Evolutionary conservation across 1,284 basidiomycete genomes (phyloP), one percentile per base, ranked within the genome.

Genomic region (Inonotus hispidus): DNA sequence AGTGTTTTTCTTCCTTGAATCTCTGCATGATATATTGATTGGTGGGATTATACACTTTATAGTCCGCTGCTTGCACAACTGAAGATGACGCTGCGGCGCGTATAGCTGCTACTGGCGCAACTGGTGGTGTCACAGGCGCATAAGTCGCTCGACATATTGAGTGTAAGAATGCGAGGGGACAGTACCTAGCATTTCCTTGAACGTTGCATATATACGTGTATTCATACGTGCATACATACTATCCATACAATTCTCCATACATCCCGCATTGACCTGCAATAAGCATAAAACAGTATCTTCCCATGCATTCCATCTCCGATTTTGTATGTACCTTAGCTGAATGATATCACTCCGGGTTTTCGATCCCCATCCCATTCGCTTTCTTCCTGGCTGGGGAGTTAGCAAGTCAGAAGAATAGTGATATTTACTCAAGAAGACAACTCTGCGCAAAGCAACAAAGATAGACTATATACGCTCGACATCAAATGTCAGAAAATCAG

Each of bases 41-140:
- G 29, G 3, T 21, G 14, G 16, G 39, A 11, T 29, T 61, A 7
- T 3, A 14, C 1, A 25, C 2, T 16, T 53, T 59, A 27, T 53
- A 66, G 63, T 79, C 78, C 35, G 71, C 84, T 64, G 74, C 82
- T 35, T 87, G 84, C 71, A 77, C 77, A 41, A 82, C 80, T 13
- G 56, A 70, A 46, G 73, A 73, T 27, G 84, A 86, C 69, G 81
- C 80, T 10, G 62, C 67, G 7, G 70, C 79, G n/a, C 76, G 83
- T 55, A 84, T 86, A 60, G 71, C 73, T 11, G 77, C 75, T 1
- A 79, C 81, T 29, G 83, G 83, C 54, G 82, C 77, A 7, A 73
- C 75, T 16, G 72, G 74, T 41, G 73, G 75, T 25, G 57, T 75
- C 53, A 70, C 68, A 27, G 74, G 74, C 11, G 54, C 55, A 21